A percentile compares a stretch with the other conserved stretches of the same genome.
Conservation (phyloP, 768 basidiomycete species). For the Lactarius sp. region DNA sequence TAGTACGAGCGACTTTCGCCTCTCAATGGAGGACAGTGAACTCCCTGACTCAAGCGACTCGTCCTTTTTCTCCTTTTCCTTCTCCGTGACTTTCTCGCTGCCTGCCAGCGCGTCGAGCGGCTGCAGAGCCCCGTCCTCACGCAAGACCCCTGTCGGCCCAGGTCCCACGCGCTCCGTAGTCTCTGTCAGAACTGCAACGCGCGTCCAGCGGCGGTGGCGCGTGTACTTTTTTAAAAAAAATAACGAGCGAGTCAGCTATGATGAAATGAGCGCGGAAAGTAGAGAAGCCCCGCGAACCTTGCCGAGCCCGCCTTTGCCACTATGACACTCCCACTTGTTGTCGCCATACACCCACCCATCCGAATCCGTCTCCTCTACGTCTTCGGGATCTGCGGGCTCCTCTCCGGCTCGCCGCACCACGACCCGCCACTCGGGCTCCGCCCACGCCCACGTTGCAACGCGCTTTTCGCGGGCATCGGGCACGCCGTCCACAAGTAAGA, state of each 20-base stretch:
- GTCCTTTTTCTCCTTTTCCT: conserved; percentile 7
- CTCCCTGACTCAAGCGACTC: too few species aligned
- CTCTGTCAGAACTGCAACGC: conserved; percentile 75
- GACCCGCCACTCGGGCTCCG: conserved; percentile 87
- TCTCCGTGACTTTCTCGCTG: not conserved
- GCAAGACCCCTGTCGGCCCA: conserved; percentile 30
- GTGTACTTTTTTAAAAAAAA: conserved; percentile 53
- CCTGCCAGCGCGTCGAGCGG: conserved; percentile 3
- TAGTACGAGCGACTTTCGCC: conserved; percentile 2
- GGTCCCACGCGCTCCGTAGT: conserved; percentile 51
- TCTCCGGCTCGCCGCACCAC: conserved; percentile 53
- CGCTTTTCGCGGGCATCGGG: conserved; percentile 51
- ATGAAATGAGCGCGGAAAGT: not conserved
- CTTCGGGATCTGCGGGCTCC: conserved; percentile 29
- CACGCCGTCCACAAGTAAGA: conserved; percentile 39
- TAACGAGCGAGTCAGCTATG: not conserved
- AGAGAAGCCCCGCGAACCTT: conserved; percentile 45
- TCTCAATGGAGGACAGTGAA: not conserved
- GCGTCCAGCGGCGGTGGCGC: conserved; percentile 79
- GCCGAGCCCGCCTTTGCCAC: conserved; percentile 76
- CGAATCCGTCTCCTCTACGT: conserved; percentile 61
- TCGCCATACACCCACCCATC: conserved; percentile 95
- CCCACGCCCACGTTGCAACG: conserved; percentile 83
- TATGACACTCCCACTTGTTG: conserved; percentile 88
- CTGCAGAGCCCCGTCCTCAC: conserved; percentile 22